These are phyloP conservation scores for Penicillium flavigenum DNA, from an alignment of 495 filamentous ascomycete genomes.

Conservation along the genomic window DNA sequence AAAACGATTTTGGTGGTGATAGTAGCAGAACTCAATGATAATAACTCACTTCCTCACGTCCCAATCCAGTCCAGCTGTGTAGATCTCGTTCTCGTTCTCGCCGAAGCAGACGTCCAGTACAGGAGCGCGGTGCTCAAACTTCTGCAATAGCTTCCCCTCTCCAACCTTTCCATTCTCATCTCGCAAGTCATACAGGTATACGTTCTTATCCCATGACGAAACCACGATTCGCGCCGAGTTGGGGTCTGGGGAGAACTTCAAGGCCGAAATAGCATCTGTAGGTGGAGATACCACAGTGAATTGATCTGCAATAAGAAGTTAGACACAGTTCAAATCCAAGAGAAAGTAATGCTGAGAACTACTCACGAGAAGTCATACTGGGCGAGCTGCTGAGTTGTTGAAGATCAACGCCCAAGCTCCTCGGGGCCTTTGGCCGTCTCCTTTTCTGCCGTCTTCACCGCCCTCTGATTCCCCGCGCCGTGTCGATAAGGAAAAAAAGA, in stretches of 20 bases:
- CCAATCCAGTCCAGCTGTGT: slow-evolving; percentile 80
- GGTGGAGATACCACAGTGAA: slow-evolving; percentile 61
- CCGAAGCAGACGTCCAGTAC: slow-evolving; percentile 93
- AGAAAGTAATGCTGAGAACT: neutral
- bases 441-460: slow-evolving; percentile 39
- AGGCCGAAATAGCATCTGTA: slow-evolving; percentile 80
- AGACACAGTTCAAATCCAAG: slow-evolving; percentile 10
- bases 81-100: slow-evolving; percentile 72
- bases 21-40: neutral
- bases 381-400: slow-evolving; percentile 18
- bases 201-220: slow-evolving; percentile 91
- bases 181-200: slow-evolving; percentile 83
- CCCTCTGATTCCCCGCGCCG: slow-evolving; percentile 34
- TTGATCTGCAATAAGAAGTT: slow-evolving; percentile 37
- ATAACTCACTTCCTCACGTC: slow-evolving; percentile 67
- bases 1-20: neutral
- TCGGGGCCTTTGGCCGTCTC: slow-evolving; percentile 15
- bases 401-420: slow-evolving; percentile 33
- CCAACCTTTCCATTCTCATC: slow-evolving; percentile 55
- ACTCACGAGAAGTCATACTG: slow-evolving; percentile 45
- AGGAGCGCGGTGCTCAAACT: slow-evolving; percentile 79
- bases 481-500: slow-evolving; percentile 27
- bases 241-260: slow-evolving; percentile 76
- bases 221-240: slow-evolving; percentile 69
- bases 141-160: slow-evolving; percentile 62